phyloP scores from a whole-genome alignment of 768 basidiomycete species.

The Pisolithus microcarpus region DNA sequence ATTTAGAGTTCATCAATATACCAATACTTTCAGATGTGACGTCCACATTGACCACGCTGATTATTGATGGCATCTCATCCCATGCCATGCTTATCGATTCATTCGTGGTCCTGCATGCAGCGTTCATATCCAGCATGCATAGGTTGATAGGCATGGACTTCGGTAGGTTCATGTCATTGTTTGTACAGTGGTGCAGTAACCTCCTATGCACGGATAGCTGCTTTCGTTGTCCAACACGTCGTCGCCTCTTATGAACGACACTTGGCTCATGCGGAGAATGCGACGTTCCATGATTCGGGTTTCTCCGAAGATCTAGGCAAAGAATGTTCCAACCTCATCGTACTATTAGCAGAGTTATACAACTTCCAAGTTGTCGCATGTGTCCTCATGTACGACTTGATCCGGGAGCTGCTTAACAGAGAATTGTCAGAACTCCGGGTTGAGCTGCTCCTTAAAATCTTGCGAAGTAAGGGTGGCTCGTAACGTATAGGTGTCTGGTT shows the following conservation, averaged over 20 bases:
- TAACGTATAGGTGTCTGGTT: background rate
- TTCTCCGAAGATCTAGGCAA: slow-evolving; percentile 53
- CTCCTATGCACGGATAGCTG: slow-evolving; percentile 41
- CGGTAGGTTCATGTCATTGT: slow-evolving; percentile 42
- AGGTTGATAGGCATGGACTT: slow-evolving; percentile 82
- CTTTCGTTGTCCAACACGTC: slow-evolving; percentile 71
- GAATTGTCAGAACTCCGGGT: slow-evolving; percentile 72
- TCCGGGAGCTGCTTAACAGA: slow-evolving; percentile 61
- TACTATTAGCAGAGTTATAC: slow-evolving; percentile 87
- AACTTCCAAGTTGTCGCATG: slow-evolving; percentile 93
- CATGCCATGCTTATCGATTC: slow-evolving; percentile 81
- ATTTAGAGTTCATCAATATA: slow-evolving; percentile 5
- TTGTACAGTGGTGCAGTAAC: background rate
- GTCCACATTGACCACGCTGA: slow-evolving; percentile 63
- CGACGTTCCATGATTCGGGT: slow-evolving; percentile 7
- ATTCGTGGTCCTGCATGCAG: slow-evolving; percentile 83
- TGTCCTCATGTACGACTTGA: slow-evolving; percentile 83
- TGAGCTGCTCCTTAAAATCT: slow-evolving; percentile 79
- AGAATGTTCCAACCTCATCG: slow-evolving; percentile 82
- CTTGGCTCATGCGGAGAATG: slow-evolving; percentile 31
- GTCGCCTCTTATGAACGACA: slow-evolving; percentile 62
- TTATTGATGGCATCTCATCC: slow-evolving; percentile 72
- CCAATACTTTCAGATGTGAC: slow-evolving; percentile 59
- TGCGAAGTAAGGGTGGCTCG: slow-evolving; percentile 52
- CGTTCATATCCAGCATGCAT: slow-evolving; percentile 75